phyloP scores from a whole-genome alignment of 2,329 filamentous ascomycete genomes.

The Colletotrichum tamarilloi region DNA sequence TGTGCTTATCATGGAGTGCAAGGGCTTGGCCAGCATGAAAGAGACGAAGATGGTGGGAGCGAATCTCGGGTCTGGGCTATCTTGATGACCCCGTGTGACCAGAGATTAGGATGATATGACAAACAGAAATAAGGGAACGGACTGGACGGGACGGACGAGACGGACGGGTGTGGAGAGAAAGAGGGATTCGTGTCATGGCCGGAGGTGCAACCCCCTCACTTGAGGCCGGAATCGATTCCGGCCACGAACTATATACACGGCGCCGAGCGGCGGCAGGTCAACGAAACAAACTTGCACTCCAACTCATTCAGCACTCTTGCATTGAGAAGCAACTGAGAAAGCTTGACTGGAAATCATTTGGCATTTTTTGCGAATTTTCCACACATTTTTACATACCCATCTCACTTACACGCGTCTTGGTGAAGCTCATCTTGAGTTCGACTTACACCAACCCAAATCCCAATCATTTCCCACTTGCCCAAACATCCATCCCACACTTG shows the following conservation, averaged over 20 bases:
- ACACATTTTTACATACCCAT: conserved; percentile 13
- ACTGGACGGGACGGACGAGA: neutral
- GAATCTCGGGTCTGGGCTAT: neutral
- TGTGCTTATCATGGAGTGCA: conserved; percentile 21
- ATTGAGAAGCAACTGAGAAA: conserved; percentile 15
- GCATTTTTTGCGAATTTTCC: conserved; percentile 22
- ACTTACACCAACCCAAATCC: conserved; percentile 10
- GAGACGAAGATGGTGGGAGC: neutral
- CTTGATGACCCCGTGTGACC: conserved; percentile 28
- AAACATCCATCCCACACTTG: conserved; percentile 19
- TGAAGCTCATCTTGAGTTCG: conserved; percentile 6
- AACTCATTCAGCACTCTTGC: conserved; percentile 23
- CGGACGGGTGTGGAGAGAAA: conserved; percentile 1
- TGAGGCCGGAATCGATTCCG: conserved; percentile 60
- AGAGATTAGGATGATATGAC: conserved; percentile 35
- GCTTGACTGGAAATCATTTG: neutral
- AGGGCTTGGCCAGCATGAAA: conserved; percentile 10
- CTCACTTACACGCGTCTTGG: conserved; percentile 13
- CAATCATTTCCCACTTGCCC: neutral
- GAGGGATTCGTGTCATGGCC: conserved; percentile 31
- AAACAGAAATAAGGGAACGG: conserved; percentile 33
- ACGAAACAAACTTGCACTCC: conserved; percentile 28
- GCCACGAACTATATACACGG: conserved; percentile 61
- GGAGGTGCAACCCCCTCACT: conserved; percentile 40
- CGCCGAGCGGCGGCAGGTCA: conserved; percentile 37